Percentiles rank a stretch among this genome's conserved stretches.
phyloP scores from a whole-genome alignment of 345 rosid species.

The Cochlearia excelsa region DNA sequence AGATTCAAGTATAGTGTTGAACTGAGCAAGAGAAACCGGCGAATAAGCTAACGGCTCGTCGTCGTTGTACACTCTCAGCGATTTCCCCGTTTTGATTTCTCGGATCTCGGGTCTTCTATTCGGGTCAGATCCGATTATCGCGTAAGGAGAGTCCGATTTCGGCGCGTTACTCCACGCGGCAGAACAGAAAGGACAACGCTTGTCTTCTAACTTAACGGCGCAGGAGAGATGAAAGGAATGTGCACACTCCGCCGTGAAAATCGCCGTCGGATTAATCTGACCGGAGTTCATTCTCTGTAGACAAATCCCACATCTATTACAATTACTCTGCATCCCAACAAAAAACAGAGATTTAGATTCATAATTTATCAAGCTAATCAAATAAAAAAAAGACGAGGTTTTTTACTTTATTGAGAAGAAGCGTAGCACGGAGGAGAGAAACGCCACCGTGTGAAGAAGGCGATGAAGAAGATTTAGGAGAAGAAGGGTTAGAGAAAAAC shows the following conservation, averaged over 20 bases:
- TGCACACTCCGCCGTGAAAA: slow-evolving; percentile 85
- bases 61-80: slow-evolving; percentile 70
- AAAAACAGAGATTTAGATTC: slow-evolving; percentile 4
- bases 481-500: slow-evolving; percentile 62
- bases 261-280: slow-evolving; percentile 54
- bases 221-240: slow-evolving; percentile 86
- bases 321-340: slow-evolving; percentile 36
- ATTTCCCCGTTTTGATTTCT: slow-evolving; percentile 38
- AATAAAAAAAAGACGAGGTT: too few relatives aligned
- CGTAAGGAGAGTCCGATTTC: slow-evolving; percentile 22
- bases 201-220: slow-evolving; percentile 46
- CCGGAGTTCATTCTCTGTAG: slow-evolving; percentile 54
- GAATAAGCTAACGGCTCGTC: slow-evolving; percentile 66
- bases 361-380: too few relatives aligned
- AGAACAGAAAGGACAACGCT: slow-evolving; percentile 74
- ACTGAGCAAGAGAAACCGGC: slow-evolving; percentile 49
- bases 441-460: slow-evolving; percentile 59
- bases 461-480: slow-evolving; percentile 77
- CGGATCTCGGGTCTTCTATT: slow-evolving; percentile 30
- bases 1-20: slow-evolving; percentile 75
- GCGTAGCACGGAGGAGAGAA: slow-evolving; percentile 34
- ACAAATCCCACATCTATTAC: slow-evolving; percentile 67
- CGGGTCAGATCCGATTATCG: slow-evolving; percentile 18
- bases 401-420: slow-evolving; percentile 30
- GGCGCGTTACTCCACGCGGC: slow-evolving; percentile 52